Evolutionary conservation across 2,329 filamentous ascomycete species (phyloP).

Genomic region (Elsinoe fawcettii): DNA sequence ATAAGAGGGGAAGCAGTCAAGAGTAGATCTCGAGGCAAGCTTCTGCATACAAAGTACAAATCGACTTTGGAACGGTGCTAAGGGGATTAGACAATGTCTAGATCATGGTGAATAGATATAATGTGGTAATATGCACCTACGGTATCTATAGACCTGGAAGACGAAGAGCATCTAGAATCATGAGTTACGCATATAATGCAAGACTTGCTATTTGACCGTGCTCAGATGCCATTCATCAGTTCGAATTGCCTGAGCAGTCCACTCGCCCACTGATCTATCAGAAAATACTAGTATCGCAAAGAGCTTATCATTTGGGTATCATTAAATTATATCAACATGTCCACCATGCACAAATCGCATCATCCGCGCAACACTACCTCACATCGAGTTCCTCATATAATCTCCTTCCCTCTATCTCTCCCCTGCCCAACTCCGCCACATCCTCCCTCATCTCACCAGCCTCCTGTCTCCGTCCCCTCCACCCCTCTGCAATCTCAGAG

Average conservation of each 20-base stretch:
- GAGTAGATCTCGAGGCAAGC: not conserved
- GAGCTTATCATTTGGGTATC: not conserved
- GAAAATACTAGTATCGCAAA: not conserved
- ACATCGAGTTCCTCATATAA: not conserved
- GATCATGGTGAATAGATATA: conserved; percentile 1
- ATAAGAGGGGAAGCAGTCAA: conserved; percentile 6
- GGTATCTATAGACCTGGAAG: not conserved
- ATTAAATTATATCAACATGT: not conserved
- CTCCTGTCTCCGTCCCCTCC: conserved; percentile 37
- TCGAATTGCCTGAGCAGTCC: too few relatives aligned
- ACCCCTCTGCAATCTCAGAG: conserved; percentile 88
- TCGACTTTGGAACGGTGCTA: not conserved
- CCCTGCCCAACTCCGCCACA: conserved; percentile 1
- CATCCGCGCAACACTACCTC: not conserved
- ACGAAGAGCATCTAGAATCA: not conserved
- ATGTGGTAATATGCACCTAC: not conserved
- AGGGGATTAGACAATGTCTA: not conserved
- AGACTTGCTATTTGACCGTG: not conserved
- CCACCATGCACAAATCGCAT: not conserved
- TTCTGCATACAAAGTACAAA: not conserved
- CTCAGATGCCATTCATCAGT: too few relatives aligned
- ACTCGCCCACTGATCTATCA: too few relatives aligned
- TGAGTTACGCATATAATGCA: not conserved
- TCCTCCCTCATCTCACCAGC: not conserved
- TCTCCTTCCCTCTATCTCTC: not conserved